Evolutionary conservation across 768 basidiomycete genomes (phyloP).

Genomic region (Mycena latifolia): DNA sequence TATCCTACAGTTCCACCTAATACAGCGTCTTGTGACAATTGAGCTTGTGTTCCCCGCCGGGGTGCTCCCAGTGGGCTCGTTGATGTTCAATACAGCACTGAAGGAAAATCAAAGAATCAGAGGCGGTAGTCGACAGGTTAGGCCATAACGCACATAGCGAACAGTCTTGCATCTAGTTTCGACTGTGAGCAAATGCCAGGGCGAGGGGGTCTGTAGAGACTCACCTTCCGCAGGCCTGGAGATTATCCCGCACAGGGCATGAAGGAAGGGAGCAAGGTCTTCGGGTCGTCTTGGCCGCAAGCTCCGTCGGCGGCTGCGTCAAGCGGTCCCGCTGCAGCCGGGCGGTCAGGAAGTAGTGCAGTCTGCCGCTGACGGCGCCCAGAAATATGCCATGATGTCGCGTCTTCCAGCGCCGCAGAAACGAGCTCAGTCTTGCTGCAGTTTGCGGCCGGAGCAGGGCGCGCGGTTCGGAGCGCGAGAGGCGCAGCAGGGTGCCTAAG

Average conservation of each 20-base stretch:
- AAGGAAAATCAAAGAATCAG: background rate
- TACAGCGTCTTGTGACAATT: background rate
- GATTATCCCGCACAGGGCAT: background rate
- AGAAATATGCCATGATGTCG: background rate
- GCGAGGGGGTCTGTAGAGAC: no score
- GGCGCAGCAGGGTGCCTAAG: background rate
- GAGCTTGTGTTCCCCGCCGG: background rate
- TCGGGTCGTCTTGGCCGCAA: no score
- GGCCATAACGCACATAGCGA: background rate
- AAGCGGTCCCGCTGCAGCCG: background rate
- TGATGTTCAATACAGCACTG: background rate
- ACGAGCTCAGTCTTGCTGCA: background rate
- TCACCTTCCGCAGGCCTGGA: background rate
- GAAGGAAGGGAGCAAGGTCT: background rate
- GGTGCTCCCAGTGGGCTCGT: background rate
- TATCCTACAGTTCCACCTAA: background rate
- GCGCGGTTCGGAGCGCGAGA: background rate
- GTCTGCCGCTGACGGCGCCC: background rate
- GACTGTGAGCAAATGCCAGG: background rate
- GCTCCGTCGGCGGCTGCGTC: background rate
- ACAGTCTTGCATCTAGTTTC: background rate
- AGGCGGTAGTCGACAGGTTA: background rate
- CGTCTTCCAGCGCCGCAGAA: background rate
- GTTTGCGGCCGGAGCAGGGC: background rate
- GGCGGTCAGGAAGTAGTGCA: background rate